Evolutionary conservation across 1,284 basidiomycete species (phyloP), one percentile per base, ranked within the genome.

Genomic region (Fistulina hepatica): DNA sequence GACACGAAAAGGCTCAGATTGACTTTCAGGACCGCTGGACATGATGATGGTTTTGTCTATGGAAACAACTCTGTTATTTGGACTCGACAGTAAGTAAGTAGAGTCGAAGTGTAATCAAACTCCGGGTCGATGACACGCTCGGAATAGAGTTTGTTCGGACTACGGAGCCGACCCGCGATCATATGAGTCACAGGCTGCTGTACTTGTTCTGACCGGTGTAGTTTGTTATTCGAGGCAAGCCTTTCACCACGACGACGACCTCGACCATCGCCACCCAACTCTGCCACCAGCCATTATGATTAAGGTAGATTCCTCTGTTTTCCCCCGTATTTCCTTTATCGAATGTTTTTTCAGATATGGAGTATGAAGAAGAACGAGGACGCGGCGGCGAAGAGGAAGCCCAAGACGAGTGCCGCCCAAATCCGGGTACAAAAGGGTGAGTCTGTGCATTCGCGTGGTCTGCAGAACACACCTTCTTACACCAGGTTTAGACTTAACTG

Each of bases 381-480:
- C 56, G 86, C 86, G 41, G 86, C 88, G 38, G 79, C 82, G 12
- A 94, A 91, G 80, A 93, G 80, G 76, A 89, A 84, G 69, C 91
- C 92, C 33, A 97, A 95, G 76, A 95, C 89, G 36, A 90, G 86
- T 51, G 92, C 94, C 9, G 94, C 95, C 22, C 93, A 97, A 62
- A 84, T 99, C 56, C 80, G 94, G 40, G 92, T 97, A 11, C 95
- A 98, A 71, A 99, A 98, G 71, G 94, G 94, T 92, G 47, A 43
- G 69, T 53, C n/a, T 30, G 24, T 15, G 26, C 24, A 22, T 23
- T 25, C 13, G 10, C 20, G 20, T 19, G 15, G 19, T 21, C 16
- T 3, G 21, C 8, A 12, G 16, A 26, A 21, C 27, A 41, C n/a
- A 30, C 34, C 6, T 38, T 33, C 9, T 45, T 32, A 22, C 21